Evolutionary conservation across 306 rosid species (phyloP), one percentile per base, ranked within the genome.

Genomic region (Glycyrrhiza uralensis): DNA sequence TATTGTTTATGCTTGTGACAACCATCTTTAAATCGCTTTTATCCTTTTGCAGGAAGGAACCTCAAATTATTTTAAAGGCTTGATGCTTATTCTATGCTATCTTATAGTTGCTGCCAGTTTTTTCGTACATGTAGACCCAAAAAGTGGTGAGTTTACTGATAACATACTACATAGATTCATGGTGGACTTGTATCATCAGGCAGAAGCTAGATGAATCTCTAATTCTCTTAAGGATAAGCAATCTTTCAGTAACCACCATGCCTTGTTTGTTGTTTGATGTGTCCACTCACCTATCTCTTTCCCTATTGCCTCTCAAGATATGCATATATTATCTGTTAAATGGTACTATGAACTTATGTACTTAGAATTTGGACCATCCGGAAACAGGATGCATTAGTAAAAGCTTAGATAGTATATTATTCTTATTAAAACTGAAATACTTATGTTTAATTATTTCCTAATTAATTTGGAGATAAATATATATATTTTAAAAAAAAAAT

Each of bases 41-140:
- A 55, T 58, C 19, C 17, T 58, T n/a, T n/a, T 83, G 77, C 85
- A 92, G 98, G 96, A 92, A 81, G 98, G 98, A 72, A 85, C 95
- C 15, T 92, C 98, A 58, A 90, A 87, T 82, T 90, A 92, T 77
- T 92, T 92, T 64, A 92, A 92, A 73, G 98, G 98, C 62, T 80
- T 92, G 88, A 92, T 92, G 98, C 96, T 92, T 73, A 83, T 92
- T 55, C 85, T 92, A 19, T 88, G 98, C 87, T 92, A 92, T 79
- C 96, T 92, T 47, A 92, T 92, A 18, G 98, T 92, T 65, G 98
- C 96, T 44, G 96, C 98, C 85, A 92, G 95, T 73, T 92, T 90
- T 76, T 92, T 86, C 44, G 94, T 92, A 24, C 98, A 92, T 29
- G 83, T 90, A n/a, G 98, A 92, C 81, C 92, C 90, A 79, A 69